Percentiles rank a stretch among this genome's conserved stretches.
These are phyloP conservation scores for Solanum lycopersicoides DNA, from an alignment of 257 asterid genomes.

Conservation along the genomic window DNA sequence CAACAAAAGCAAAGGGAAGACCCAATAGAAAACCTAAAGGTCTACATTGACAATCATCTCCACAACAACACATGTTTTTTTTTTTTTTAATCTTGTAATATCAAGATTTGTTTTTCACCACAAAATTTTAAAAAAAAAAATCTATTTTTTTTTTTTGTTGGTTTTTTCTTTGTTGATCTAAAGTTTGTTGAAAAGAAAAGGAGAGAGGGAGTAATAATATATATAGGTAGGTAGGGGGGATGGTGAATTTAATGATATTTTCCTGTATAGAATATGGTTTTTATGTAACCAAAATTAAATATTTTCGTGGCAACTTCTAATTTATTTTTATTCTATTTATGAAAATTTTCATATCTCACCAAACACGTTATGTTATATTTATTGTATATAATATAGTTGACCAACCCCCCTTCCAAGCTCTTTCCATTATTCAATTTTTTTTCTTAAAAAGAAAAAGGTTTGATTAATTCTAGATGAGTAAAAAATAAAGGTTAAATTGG, in stretches of 20 bases:
- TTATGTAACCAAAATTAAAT: background rate
- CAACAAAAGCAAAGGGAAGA: constrained; percentile 17
- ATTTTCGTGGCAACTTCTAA: background rate
- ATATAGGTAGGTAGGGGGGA: background rate
- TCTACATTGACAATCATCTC: constrained; percentile 8
- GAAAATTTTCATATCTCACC: background rate
- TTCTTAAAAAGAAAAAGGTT: background rate
- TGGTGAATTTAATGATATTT: background rate
- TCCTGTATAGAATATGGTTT: background rate
- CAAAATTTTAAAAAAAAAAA: background rate
- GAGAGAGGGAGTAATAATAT: background rate
- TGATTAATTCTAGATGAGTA: background rate
- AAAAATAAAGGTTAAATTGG: background rate
- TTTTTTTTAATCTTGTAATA: background rate
- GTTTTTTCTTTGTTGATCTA: background rate
- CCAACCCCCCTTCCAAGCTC: background rate
- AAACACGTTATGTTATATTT: background rate
- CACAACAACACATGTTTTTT: constrained; percentile 12
- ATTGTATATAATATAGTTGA: background rate
- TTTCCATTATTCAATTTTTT: background rate
- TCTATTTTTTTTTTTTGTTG: background rate
- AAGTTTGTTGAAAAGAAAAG: background rate
- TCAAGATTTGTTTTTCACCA: background rate
- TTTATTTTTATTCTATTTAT: background rate
- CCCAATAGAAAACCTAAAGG: constrained; percentile 20